Conservation (phyloP, 2,329 filamentous ascomycete species). For the Colletotrichum cereale region DNA sequence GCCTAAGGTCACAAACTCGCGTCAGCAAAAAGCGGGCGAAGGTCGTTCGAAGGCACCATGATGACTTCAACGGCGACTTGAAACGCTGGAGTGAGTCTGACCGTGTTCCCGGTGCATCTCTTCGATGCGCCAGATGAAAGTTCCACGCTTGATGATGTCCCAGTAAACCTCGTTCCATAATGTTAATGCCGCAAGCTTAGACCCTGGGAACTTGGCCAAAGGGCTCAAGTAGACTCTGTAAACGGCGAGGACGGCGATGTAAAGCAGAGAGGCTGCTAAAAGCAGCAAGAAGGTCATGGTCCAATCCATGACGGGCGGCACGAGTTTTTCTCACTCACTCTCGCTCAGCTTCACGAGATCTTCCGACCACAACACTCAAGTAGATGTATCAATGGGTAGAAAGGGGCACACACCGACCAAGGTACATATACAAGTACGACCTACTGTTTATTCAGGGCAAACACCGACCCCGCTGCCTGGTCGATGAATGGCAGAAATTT, state of each 20-base stretch:
- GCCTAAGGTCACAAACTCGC: conserved; percentile 25
- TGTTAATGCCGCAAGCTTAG: conserved; percentile 49
- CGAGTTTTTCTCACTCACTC: not conserved
- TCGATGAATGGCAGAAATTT: not conserved
- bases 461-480: not conserved
- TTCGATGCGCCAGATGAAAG: conserved; percentile 50
- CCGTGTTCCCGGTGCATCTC: conserved; percentile 52
- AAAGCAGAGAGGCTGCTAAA: conserved; percentile 14
- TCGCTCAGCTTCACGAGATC: not conserved
- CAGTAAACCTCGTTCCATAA: conserved; percentile 51
- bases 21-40: not conserved
- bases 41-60: too few species aligned
- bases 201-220: conserved; percentile 43
- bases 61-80: not conserved
- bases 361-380: not conserved
- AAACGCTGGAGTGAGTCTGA: conserved; percentile 24
- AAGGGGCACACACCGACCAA: not conserved
- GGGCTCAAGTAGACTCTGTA: conserved; percentile 10
- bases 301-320: not conserved
- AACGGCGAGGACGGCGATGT: not conserved
- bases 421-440: too few species aligned
- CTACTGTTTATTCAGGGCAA: too few species aligned
- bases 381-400: not conserved
- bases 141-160: conserved; percentile 48
- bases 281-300: conserved; percentile 38